Evolutionary conservation across 78 protist species (phyloP).

Genomic region (slime mould (Dictyostelium discoideum)): DNA sequence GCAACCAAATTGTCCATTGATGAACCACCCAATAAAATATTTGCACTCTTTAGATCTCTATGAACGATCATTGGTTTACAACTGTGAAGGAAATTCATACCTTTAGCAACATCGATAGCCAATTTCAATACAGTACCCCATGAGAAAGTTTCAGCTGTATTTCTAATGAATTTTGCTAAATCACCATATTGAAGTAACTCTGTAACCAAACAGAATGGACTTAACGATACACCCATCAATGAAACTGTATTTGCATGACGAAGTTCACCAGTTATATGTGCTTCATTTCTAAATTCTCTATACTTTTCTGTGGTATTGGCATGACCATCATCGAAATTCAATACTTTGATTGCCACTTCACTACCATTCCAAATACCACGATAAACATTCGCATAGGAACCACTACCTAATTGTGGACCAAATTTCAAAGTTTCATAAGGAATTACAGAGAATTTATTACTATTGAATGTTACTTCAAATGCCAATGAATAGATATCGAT

Average conservation of each 20-base stretch:
- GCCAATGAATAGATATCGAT: conserved; percentile 40
- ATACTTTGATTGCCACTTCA: conserved; percentile 64
- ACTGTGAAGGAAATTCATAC: conserved; percentile 78
- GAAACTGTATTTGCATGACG: conserved; percentile 67
- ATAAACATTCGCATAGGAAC: conserved; percentile 70
- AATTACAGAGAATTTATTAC: conserved; percentile 47
- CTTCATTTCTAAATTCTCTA: conserved; percentile 80
- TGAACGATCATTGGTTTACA: conserved; percentile 82
- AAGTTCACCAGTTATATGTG: conserved; percentile 51
- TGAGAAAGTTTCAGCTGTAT: conserved; percentile 29
- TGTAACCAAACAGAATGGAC: conserved; percentile 70
- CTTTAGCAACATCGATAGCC: conserved; percentile 65
- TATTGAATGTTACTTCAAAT: conserved; percentile 37
- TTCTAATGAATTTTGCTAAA: conserved; percentile 43
- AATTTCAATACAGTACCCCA: conserved; percentile 50
- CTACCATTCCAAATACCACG: conserved; percentile 70
- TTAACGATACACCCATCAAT: conserved; percentile 52
- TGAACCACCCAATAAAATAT: conserved; percentile 47
- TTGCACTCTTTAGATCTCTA: conserved; percentile 80
- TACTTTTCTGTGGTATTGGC: conserved; percentile 45
- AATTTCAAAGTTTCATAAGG: conserved; percentile 48
- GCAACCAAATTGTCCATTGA: conserved; percentile 31
- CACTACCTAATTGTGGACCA: conserved; percentile 70
- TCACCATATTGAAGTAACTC: conserved; percentile 56
- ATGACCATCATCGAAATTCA: conserved; percentile 43